A percentile compares a stretch with the other conserved stretches of the same genome.
These are phyloP conservation scores for Yarrowia phangngaensis DNA, from an alignment of 805 yeast genomes.

Conservation along the genomic window DNA sequence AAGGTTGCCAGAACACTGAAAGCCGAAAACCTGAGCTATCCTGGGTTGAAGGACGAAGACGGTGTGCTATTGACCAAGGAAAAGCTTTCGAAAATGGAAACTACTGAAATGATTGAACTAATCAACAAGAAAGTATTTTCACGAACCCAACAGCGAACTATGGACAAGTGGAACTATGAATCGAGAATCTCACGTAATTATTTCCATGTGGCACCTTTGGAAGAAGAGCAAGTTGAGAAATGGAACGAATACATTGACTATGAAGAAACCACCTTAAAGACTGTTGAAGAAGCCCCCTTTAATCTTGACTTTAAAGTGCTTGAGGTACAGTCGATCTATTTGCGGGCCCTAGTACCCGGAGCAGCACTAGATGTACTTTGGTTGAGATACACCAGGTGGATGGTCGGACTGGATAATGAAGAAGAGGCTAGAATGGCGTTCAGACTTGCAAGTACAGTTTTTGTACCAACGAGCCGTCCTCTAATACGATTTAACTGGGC, in stretches of 20 bases:
- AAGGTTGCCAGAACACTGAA: neutral
- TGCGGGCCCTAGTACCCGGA: conserved; percentile 56
- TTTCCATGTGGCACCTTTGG: conserved; percentile 52
- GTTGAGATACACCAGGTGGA: conserved; percentile 43
- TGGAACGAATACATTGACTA: conserved; percentile 67
- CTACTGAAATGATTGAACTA: conserved; percentile 27
- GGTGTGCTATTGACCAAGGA: conserved; percentile 26
- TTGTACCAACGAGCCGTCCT: conserved; percentile 37
- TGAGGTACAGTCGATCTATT: conserved; percentile 52
- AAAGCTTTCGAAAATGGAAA: conserved; percentile 11
- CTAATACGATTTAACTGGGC: conserved; percentile 38
- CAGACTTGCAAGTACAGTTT: conserved; percentile 47
- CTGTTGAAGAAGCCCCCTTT: conserved; percentile 3
- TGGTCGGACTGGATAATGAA: conserved; percentile 36
- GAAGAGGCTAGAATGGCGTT: conserved; percentile 46
- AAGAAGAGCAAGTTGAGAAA: conserved; percentile 44
- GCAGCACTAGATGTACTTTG: conserved; percentile 40
- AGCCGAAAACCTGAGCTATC: conserved; percentile 1
- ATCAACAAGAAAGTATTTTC: conserved; percentile 40
- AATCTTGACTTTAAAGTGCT: conserved; percentile 30
- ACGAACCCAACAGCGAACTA: conserved; percentile 51
- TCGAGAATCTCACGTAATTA: conserved; percentile 55
- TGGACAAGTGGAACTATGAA: conserved; percentile 72
- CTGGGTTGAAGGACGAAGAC: neutral
- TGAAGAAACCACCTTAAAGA: conserved; percentile 42